Percentiles rank a stretch among this genome's conserved stretches.
phyloP scores from a whole-genome alignment of 768 basidiomycete genomes.

The Termitomyces sp. region DNA sequence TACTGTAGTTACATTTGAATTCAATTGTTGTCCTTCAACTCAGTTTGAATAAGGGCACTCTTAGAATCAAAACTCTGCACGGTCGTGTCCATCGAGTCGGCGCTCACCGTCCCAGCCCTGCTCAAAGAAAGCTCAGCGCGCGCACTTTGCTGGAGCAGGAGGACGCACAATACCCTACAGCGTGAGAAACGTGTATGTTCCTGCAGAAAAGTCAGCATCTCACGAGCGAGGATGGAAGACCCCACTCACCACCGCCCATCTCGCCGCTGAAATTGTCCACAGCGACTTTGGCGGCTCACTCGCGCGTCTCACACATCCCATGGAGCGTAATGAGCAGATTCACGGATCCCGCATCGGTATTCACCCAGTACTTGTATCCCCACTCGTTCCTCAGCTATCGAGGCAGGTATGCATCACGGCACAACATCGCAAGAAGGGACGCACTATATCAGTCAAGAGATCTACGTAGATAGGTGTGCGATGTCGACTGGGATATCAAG shows the following conservation, averaged over 20 bases:
- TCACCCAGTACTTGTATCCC: slow-evolving; percentile 63
- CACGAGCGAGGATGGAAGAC: neutral
- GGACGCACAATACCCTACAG: slow-evolving; percentile 56
- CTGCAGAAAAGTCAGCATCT: slow-evolving; percentile 11
- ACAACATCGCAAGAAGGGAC: slow-evolving; percentile 11
- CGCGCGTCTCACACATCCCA: slow-evolving; percentile 51
- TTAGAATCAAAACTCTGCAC: too few relatives aligned
- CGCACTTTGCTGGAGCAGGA: too few relatives aligned
- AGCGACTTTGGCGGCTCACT: slow-evolving; percentile 53
- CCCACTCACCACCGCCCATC: slow-evolving; percentile 52
- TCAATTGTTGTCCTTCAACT: too few relatives aligned
- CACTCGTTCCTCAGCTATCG: slow-evolving; percentile 57
- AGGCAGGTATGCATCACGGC: too few relatives aligned
- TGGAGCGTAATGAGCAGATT: slow-evolving; percentile 53
- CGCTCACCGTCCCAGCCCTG: slow-evolving; percentile 50
- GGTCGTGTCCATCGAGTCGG: slow-evolving; percentile 48
- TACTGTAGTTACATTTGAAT: too few relatives aligned
- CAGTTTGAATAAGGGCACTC: too few relatives aligned
- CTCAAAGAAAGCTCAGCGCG: too few relatives aligned
- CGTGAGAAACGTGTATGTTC: slow-evolving; percentile 57
- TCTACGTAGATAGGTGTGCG: too few relatives aligned
- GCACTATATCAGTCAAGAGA: slow-evolving; percentile 50
- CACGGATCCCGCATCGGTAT: slow-evolving; percentile 56
- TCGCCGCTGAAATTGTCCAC: slow-evolving; percentile 53
- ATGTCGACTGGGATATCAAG: too few relatives aligned